Conservation (phyloP, 2,329 filamentous ascomycete species). For the Hymenoscyphus fraxineus region DNA sequence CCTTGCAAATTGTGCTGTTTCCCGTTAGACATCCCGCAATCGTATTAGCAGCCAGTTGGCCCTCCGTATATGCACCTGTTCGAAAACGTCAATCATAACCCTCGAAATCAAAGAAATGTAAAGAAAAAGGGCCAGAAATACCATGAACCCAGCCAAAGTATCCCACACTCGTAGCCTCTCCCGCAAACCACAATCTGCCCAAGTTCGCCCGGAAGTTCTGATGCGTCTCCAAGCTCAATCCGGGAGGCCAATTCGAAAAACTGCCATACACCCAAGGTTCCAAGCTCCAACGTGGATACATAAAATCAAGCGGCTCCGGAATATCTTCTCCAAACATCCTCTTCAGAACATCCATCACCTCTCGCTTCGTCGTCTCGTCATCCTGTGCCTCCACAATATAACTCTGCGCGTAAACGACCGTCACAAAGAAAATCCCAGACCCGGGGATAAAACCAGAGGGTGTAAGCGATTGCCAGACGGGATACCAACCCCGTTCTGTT, state of each 20-base stretch:
- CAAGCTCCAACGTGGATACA: constrained; percentile 50
- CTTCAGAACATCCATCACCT: constrained; percentile 25
- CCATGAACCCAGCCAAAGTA: constrained; percentile 66
- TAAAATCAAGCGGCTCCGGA: constrained; percentile 49
- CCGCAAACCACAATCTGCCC: constrained; percentile 59
- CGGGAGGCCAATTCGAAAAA: constrained; percentile 65
- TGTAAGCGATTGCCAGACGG: constrained; percentile 62
- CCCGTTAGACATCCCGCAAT: constrained; percentile 39
- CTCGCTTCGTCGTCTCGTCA: constrained; percentile 47
- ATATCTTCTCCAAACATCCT: constrained; percentile 48
- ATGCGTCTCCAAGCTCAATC: constrained; percentile 60
- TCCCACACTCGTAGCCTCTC: constrained; percentile 58
- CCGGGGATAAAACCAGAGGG: constrained; percentile 54
- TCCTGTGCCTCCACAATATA: constrained; percentile 57
- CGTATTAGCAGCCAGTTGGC: constrained; percentile 45
- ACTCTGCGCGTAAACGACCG: constrained; percentile 53
- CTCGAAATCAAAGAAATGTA: background rate
- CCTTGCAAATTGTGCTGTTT: constrained; percentile 18
- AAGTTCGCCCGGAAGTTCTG: constrained; percentile 66
- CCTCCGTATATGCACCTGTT: constrained; percentile 51
- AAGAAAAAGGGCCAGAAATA: background rate
- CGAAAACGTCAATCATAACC: background rate
- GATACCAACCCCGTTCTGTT: constrained; percentile 40
- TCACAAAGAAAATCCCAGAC: constrained; percentile 64
- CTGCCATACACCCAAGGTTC: constrained; percentile 51